These are phyloP conservation scores for Stachybotrys chartarum DNA, from an alignment of 2,329 filamentous ascomycete genomes.

Conservation along the genomic window DNA sequence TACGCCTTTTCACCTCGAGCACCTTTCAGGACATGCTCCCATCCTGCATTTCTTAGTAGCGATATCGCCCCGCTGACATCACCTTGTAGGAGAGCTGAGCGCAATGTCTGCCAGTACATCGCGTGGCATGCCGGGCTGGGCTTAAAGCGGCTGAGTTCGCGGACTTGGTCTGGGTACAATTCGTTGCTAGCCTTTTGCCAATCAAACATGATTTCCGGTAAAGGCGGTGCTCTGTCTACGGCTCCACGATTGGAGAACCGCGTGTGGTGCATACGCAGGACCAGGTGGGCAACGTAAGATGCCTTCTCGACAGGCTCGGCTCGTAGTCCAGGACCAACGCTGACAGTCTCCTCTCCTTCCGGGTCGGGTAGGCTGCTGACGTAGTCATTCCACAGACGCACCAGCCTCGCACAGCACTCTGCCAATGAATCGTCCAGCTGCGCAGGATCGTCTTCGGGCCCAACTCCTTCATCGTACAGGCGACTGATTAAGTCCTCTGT, in stretches of 20 bases:
- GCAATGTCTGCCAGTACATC: slow-evolving; percentile 82
- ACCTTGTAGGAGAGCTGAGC: slow-evolving; percentile 66
- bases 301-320: slow-evolving; percentile 66
- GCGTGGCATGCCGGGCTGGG: slow-evolving; percentile 71
- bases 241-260: slow-evolving; percentile 32
- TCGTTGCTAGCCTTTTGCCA: slow-evolving; percentile 77
- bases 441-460: slow-evolving; percentile 46
- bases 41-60: slow-evolving; percentile 68
- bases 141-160: slow-evolving; percentile 53
- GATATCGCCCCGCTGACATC: slow-evolving; percentile 60
- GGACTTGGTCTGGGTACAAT: slow-evolving; percentile 59
- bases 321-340: slow-evolving; percentile 58
- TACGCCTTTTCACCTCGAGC: slow-evolving; percentile 61
- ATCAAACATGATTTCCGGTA: slow-evolving; percentile 73
- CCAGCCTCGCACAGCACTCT: slow-evolving; percentile 43
- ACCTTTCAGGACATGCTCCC: slow-evolving; percentile 67
- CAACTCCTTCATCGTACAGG: slow-evolving; percentile 57
- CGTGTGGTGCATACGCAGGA: slow-evolving; percentile 72
- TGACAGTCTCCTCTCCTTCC: slow-evolving; percentile 47
- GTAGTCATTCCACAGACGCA: slow-evolving; percentile 49
- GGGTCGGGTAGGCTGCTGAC: slow-evolving; percentile 39
- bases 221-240: slow-evolving; percentile 39
- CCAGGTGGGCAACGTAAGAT: slow-evolving; percentile 67
- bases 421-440: slow-evolving; percentile 50
- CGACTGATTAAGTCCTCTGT: slow-evolving; percentile 65